phyloP scores from a whole-genome alignment of 352 stramenopile species.

The Peronospora belbahrii region DNA sequence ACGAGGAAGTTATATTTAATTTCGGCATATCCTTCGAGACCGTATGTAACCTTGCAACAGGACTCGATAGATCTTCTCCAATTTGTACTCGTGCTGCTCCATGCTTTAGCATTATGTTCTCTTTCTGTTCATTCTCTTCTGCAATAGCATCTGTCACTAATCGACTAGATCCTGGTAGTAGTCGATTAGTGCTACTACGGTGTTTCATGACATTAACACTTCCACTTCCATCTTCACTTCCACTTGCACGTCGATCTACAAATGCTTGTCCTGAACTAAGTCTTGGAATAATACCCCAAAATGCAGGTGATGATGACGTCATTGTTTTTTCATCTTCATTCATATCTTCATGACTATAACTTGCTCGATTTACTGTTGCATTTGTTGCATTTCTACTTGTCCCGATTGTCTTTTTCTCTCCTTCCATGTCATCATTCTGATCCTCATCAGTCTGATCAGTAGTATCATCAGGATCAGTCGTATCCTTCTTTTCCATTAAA shows the following conservation, averaged over 20 bases:
- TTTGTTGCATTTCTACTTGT: conserved; percentile 1
- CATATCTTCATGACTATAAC: not conserved
- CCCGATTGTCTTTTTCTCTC: conserved; percentile 4
- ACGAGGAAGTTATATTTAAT: conserved; percentile 50
- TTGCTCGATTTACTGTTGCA: not conserved
- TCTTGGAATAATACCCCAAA: conserved; percentile 60
- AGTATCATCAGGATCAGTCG: no score
- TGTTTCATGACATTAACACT: no score
- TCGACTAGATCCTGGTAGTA: conserved; percentile 6
- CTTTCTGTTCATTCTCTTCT: conserved; percentile 29
- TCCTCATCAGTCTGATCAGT: no score
- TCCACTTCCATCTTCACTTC: conserved; percentile 29
- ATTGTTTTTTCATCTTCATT: conserved; percentile 28
- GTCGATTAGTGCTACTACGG: conserved; percentile 9
- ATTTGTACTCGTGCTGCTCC: conserved; percentile 1
- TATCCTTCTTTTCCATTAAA: no score
- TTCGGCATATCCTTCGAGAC: conserved; percentile 41
- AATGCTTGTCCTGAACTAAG: conserved; percentile 82
- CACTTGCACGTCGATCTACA: conserved; percentile 59
- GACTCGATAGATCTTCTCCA: conserved; percentile 24
- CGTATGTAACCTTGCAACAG: conserved; percentile 28
- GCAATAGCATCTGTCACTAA: conserved; percentile 45
- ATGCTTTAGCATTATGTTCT: conserved; percentile 1
- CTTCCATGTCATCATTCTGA: no score
- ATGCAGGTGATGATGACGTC: conserved; percentile 6